A percentile compares a stretch with the other conserved stretches of the same genome.
phyloP scores from a whole-genome alignment of 305 asterid species.

The Fraxinus latifolia region DNA sequence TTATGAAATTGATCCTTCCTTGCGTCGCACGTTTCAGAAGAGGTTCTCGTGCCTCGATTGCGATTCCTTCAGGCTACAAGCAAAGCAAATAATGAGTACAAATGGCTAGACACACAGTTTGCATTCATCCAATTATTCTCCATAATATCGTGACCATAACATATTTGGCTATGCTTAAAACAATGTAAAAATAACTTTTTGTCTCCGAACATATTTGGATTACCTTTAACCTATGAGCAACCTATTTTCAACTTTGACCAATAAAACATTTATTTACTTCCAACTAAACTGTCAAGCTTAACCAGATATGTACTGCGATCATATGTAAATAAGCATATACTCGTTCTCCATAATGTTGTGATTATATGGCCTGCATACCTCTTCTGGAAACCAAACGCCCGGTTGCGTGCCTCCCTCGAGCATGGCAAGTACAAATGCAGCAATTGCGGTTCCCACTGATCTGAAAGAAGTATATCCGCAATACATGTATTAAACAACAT shows the following conservation, averaged over 20 bases:
- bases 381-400: slow-evolving; percentile 57
- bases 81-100: not conserved
- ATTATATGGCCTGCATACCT: slow-evolving; percentile 28
- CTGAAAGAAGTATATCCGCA: slow-evolving; percentile 21
- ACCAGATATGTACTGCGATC: not conserved
- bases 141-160: not conserved
- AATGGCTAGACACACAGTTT: not conserved
- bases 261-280: not conserved
- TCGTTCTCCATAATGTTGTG: not conserved
- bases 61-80: slow-evolving; percentile 57
- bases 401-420: slow-evolving; percentile 54
- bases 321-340: not conserved
- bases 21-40: slow-evolving; percentile 48
- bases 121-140: not conserved
- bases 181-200: not conserved
- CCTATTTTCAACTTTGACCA: not conserved
- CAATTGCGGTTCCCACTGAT: slow-evolving; percentile 41
- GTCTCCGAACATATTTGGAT: not conserved
- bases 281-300: not conserved
- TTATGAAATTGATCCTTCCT: slow-evolving; percentile 43
- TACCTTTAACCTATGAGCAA: not conserved
- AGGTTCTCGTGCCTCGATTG: slow-evolving; percentile 48
- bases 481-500: not conserved
- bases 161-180: not conserved
- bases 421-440: slow-evolving; percentile 45